These are phyloP conservation scores for Neoarthrinium moseri DNA, from an alignment of 2,329 filamentous ascomycete species.

Conservation along the genomic window DNA sequence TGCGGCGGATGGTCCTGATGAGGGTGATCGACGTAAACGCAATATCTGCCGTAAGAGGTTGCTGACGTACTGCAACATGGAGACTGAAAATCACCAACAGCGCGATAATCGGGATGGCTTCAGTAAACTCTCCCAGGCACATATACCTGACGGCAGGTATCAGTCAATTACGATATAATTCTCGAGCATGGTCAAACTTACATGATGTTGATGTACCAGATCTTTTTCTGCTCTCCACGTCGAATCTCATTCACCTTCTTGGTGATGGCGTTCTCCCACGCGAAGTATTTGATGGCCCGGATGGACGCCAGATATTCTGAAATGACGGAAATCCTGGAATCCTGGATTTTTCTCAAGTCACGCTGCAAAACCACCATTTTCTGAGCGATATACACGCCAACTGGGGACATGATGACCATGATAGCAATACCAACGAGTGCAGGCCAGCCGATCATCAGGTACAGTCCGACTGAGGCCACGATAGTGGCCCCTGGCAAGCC, in stretches of 20 bases:
- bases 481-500: constrained; percentile 46
- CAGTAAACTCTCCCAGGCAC: constrained; percentile 45
- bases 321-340: constrained; percentile 55
- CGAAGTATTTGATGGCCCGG: constrained; percentile 59
- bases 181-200: constrained; percentile 21
- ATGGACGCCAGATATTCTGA: constrained; percentile 59
- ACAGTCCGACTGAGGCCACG: constrained; percentile 50
- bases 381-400: constrained; percentile 48
- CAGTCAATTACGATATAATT: constrained; percentile 14
- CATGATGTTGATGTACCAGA: constrained; percentile 53
- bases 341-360: constrained; percentile 53
- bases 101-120: constrained; percentile 50
- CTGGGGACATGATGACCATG: constrained; percentile 45
- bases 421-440: constrained; percentile 51
- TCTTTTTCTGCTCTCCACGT: constrained; percentile 48
- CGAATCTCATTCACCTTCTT: constrained; percentile 50
- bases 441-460: constrained; percentile 54
- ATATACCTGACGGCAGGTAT: constrained; percentile 20
- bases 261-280: constrained; percentile 55
- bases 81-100: constrained; percentile 54
- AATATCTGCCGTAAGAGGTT: constrained; percentile 51
- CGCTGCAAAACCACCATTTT: constrained; percentile 50
- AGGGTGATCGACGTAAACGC: constrained; percentile 57
- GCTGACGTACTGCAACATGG: constrained; percentile 45
- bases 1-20: constrained; percentile 51